A percentile compares a stretch with the other conserved stretches of the same genome.
Conservation (phyloP, 352 stramenopile genomes). For the Pythium monospermum region DNA sequence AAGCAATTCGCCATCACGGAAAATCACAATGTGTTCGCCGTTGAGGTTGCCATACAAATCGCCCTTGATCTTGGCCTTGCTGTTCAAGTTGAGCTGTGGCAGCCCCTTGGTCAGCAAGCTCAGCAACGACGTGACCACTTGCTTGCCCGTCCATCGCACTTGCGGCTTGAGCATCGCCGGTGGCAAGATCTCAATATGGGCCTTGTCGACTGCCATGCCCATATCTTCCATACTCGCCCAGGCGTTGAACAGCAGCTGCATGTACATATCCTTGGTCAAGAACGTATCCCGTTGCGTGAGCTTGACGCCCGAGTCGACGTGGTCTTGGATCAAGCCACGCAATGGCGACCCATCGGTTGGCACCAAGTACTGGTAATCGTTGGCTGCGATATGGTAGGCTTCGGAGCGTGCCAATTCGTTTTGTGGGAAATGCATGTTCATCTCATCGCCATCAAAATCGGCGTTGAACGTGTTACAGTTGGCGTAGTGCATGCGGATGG, state of each 20-base stretch:
- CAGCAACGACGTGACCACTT: conserved; percentile 97
- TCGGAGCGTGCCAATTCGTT: conserved; percentile 97
- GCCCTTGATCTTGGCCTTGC: conserved; percentile 96
- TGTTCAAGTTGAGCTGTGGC: conserved; percentile 89
- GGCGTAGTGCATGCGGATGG: conserved; percentile 99
- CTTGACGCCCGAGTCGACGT: conserved; percentile 99
- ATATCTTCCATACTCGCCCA: conserved; percentile 94
- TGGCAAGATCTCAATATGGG: conserved; percentile 93
- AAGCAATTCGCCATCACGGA: conserved; percentile 95
- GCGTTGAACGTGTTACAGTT: conserved; percentile 99
- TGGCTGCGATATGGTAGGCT: conserved; percentile 96
- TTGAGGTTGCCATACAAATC: conserved; percentile 92
- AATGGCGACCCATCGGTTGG: conserved; percentile 97
- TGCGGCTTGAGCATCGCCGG: conserved; percentile 97
- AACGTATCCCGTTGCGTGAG: conserved; percentile 98
- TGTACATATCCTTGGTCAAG: conserved; percentile 97
- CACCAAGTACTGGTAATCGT: conserved; percentile 98
- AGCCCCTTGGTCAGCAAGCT: conserved; percentile 90
- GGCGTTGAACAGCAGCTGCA: conserved; percentile 96
- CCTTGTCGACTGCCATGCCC: conserved; percentile 78
- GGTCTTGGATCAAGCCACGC: conserved; percentile 99
- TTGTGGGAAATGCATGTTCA: conserved; percentile 99
- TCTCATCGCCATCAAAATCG: conserved; percentile 99
- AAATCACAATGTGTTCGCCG: conserved; percentile 96
- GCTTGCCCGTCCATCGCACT: conserved; percentile 98